These are phyloP conservation scores for Petunia axillaris DNA, from an alignment of 257 asterid genomes.

Conservation along the genomic window DNA sequence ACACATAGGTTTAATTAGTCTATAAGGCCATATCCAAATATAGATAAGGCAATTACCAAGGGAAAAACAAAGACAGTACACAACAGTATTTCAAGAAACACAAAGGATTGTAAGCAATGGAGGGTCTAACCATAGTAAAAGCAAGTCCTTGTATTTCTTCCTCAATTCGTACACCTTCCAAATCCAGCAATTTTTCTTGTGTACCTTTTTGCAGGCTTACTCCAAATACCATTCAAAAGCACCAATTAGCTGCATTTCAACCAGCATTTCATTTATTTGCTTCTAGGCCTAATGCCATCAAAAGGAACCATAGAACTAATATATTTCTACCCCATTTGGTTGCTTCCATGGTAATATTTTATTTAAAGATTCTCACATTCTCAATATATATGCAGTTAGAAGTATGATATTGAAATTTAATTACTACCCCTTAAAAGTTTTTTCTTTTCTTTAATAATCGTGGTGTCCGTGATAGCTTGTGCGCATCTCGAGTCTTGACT, in stretches of 20 bases:
- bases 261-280: slow-evolving; percentile 52
- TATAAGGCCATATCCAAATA: background rate
- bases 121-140: slow-evolving; percentile 47
- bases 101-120: slow-evolving; percentile 45
- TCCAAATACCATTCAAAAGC: slow-evolving; percentile 34
- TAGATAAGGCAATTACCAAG: background rate
- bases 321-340: slow-evolving; percentile 76
- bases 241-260: slow-evolving; percentile 55
- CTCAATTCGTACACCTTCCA: slow-evolving; percentile 30
- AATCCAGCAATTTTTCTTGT: slow-evolving; percentile 33
- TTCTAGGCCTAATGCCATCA: slow-evolving; percentile 39
- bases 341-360: slow-evolving; percentile 66
- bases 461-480: no score
- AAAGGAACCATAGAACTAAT: slow-evolving; percentile 38
- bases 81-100: background rate
- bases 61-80: background rate
- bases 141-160: slow-evolving; percentile 41
- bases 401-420: background rate
- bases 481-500: no score
- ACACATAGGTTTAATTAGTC: background rate
- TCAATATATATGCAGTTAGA: background rate
- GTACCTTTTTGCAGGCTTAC: slow-evolving; percentile 35
- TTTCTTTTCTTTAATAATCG: background rate
- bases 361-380: background rate
- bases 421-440: background rate